Evolutionary conservation across 208 protist genomes (phyloP).

Genomic region (Phytomonas sp.): DNA sequence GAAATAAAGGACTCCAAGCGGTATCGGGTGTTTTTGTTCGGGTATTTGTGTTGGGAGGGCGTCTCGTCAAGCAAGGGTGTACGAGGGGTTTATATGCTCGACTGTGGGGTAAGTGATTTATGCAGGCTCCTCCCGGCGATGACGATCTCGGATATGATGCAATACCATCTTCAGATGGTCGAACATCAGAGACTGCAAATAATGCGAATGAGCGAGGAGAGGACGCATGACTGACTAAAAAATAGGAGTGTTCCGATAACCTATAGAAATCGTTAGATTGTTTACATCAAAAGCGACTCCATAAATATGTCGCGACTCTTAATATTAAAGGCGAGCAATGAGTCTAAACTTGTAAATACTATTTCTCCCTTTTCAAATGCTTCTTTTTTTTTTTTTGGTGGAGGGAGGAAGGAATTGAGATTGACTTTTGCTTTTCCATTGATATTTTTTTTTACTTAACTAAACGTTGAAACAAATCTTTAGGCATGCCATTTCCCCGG

Average conservation of each 20-base stretch:
- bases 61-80: neutral
- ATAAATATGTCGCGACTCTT: neutral
- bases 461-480: too few species aligned
- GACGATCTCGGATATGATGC: neutral
- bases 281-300: neutral
- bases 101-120: neutral
- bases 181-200: neutral
- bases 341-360: neutral
- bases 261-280: neutral
- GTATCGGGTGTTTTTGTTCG: conserved; percentile 18
- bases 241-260: neutral
- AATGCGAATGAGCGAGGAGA: neutral
- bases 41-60: conserved; percentile 23
- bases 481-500: neutral
- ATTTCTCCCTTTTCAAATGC: neutral
- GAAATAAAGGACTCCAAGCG: conserved; percentile 18
- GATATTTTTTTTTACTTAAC: too few species aligned
- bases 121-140: neutral
- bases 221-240: neutral
- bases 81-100: neutral
- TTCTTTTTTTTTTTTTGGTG: neutral
- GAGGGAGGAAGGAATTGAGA: too few species aligned
- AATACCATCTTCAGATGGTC: neutral
- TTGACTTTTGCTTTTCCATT: too few species aligned
- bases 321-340: neutral